These are phyloP conservation scores for Nannizzia gypsea DNA, from an alignment of 2,329 filamentous ascomycete species.

Conservation along the genomic window DNA sequence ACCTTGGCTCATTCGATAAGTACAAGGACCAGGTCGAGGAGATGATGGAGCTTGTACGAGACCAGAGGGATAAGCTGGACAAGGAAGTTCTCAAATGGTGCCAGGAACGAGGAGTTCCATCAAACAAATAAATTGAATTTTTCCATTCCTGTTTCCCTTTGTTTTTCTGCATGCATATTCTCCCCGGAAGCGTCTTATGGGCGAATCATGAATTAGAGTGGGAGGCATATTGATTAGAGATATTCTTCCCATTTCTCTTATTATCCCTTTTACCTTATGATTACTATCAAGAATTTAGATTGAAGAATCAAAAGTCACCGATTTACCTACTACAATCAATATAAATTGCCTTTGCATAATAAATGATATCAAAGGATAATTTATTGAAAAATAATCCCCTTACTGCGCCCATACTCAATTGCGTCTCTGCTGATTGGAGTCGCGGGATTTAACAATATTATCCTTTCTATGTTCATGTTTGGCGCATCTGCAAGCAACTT, in stretches of 20 bases:
- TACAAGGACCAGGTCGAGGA: conserved; percentile 21
- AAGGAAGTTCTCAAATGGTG: conserved; percentile 38
- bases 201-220: not conserved
- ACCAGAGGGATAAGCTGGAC: conserved; percentile 27
- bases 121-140: not conserved
- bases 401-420: conserved; percentile 12
- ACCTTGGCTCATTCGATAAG: conserved; percentile 18
- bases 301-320: not conserved
- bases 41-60: conserved; percentile 26
- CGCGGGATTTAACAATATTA: not conserved
- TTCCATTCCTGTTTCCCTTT: not conserved
- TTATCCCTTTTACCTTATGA: no score
- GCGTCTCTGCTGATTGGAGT: conserved; percentile 11
- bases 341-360: no score
- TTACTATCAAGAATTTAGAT: not conserved
- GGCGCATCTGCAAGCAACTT: conserved; percentile 21
- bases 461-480: conserved; percentile 13
- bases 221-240: not conserved
- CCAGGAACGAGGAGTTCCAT: conserved; percentile 30
- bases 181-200: not conserved
- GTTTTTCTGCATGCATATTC: not conserved
- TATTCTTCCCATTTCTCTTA: not conserved
- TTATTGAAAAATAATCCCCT: conserved; percentile 9
- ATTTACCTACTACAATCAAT: not conserved
- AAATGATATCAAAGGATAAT: not conserved